Conservation (phyloP, 208 protist species). For the Wallacemonas sp. region DNA sequence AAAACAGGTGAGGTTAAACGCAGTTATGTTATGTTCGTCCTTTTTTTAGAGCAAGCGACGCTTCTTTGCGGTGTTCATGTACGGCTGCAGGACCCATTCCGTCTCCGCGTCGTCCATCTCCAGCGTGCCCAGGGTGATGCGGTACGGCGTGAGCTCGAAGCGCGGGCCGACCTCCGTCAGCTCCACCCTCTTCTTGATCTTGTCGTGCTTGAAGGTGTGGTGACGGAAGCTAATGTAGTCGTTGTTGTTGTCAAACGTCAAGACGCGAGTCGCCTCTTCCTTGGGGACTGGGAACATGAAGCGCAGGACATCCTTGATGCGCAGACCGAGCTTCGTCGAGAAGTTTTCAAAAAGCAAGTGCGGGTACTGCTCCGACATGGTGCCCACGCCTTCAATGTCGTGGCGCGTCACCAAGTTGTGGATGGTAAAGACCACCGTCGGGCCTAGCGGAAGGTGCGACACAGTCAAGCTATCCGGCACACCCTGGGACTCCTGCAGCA, state of each 20-base stretch:
- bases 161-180: slow-evolving; percentile 98
- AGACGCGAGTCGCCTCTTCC: slow-evolving; percentile 93
- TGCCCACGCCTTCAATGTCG: slow-evolving; percentile 93
- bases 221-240: slow-evolving; percentile 99
- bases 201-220: slow-evolving; percentile 94
- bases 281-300: slow-evolving; percentile 99
- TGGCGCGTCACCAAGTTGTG: slow-evolving; percentile 97
- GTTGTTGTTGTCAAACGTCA: slow-evolving; percentile 98
- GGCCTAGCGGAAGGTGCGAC: slow-evolving; percentile 98
- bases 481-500: slow-evolving; percentile 98
- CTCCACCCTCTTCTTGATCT: slow-evolving; percentile 84
- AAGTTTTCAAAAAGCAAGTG: slow-evolving; percentile 99
- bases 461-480: slow-evolving; percentile 98
- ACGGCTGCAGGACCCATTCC: slow-evolving; percentile 98
- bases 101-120: slow-evolving; percentile 97
- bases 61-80: slow-evolving; percentile 99
- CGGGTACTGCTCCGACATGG: slow-evolving; percentile 96
- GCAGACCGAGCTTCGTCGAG: slow-evolving; percentile 93
- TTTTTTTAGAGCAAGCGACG: slow-evolving; percentile 65
- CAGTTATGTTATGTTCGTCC: not conserved
- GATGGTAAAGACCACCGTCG: slow-evolving; percentile 98
- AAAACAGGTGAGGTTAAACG: no score
- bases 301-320: slow-evolving; percentile 95
- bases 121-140: slow-evolving; percentile 95
- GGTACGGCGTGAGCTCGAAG: slow-evolving; percentile 98